Evolutionary conservation across 257 asterid species (phyloP).

Genomic region (Mitragyna speciosa): DNA sequence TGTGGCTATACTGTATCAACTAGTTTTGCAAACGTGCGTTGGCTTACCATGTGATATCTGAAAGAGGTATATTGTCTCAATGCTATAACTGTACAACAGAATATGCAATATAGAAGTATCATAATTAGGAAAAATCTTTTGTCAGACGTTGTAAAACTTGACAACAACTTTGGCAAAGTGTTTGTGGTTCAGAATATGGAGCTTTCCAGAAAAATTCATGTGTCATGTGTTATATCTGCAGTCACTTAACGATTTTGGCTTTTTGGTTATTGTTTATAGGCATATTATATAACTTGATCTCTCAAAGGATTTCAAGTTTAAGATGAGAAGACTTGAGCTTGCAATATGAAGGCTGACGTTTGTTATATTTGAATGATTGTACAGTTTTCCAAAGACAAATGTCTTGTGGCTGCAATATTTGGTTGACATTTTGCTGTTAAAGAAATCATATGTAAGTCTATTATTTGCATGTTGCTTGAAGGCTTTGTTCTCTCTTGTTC

Average conservation of each 20-base stretch:
- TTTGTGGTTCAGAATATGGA: background rate
- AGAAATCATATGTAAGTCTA: slow-evolving; percentile 81
- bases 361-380: background rate
- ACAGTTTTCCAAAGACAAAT: slow-evolving; percentile 92
- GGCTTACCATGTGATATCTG: background rate
- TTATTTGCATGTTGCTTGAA: background rate
- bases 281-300: background rate
- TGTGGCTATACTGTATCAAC: background rate
- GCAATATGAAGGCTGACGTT: slow-evolving; percentile 9
- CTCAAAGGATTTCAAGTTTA: background rate
- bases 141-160: too few species aligned
- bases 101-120: background rate
- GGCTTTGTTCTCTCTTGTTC: background rate
- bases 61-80: background rate
- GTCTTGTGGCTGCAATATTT: slow-evolving; percentile 88
- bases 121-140: background rate
- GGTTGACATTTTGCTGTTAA: slow-evolving; percentile 71
- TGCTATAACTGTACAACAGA: background rate
- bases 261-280: too few species aligned
- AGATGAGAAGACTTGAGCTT: background rate
- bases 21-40: background rate
- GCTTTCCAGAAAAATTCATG: background rate
- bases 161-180: background rate
- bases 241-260: too few species aligned
- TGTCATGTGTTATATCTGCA: background rate